Conservation (phyloP, 83 land plant genomes). For the Diphasiastrum complanatum region DNA sequence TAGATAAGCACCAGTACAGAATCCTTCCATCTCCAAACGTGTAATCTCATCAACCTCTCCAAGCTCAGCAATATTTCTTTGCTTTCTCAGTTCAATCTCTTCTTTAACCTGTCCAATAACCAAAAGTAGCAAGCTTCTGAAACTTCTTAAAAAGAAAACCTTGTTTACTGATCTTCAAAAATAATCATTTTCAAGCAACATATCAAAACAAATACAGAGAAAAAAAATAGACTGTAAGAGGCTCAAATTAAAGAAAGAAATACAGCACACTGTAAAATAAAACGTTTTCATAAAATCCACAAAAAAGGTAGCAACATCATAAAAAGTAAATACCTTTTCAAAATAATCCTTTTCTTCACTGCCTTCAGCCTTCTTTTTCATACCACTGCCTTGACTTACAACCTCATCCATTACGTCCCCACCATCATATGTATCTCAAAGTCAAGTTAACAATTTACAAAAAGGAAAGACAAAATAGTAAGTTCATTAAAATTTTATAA, state of each 20-base stretch:
- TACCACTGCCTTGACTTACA: too few species aligned
- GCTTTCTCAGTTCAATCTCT: constrained; percentile 77
- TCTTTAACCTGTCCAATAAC: constrained; percentile 68
- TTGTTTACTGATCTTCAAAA: too few species aligned
- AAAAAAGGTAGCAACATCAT: not conserved
- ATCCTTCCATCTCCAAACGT: constrained; percentile 82
- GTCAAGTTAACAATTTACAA: too few species aligned
- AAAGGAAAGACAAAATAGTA: too few species aligned
- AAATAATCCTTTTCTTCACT: constrained; percentile 40
- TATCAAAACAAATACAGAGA: too few species aligned
- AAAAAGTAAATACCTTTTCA: constrained; percentile 55
- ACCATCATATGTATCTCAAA: constrained; percentile 53
- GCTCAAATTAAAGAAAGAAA: not conserved
- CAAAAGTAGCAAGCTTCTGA: too few species aligned
- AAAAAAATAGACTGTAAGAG: too few species aligned
- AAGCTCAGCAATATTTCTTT: constrained; percentile 76
- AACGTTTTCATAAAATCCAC: not conserved
- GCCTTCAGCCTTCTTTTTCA: constrained; percentile 1
- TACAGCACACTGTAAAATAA: not conserved
- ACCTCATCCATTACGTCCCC: constrained; percentile 23
- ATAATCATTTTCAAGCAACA: too few species aligned
- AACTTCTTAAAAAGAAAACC: too few species aligned
- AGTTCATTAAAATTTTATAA: too few species aligned
- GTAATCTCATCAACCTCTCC: constrained; percentile 77
- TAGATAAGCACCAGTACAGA: constrained; percentile 68